These are phyloP conservation scores for Trichoderma polysporum DNA, from an alignment of 2,329 filamentous ascomycete species.

Conservation along the genomic window DNA sequence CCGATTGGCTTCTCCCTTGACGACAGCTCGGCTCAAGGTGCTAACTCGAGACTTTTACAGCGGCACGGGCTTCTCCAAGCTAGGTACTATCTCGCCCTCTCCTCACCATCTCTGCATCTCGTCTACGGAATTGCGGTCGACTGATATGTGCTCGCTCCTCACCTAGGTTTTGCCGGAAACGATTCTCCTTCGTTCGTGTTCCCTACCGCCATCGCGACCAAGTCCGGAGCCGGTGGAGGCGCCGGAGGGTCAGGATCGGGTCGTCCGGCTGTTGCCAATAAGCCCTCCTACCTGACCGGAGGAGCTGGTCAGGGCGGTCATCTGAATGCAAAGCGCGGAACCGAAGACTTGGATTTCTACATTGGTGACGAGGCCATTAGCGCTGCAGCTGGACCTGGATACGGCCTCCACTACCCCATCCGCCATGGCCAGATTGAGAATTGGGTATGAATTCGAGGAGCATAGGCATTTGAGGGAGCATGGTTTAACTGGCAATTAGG, in stretches of 20 bases:
- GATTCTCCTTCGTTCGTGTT: constrained; percentile 99
- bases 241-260: constrained; percentile 78
- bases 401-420: constrained; percentile 96
- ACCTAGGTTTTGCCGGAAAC: constrained; percentile 91
- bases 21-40: constrained; percentile 21
- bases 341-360: constrained; percentile 97
- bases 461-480: background rate
- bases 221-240: constrained; percentile 66
- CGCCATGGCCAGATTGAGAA: constrained; percentile 98
- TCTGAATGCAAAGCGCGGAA: constrained; percentile 87
- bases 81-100: constrained; percentile 62
- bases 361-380: constrained; percentile 95
- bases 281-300: constrained; percentile 91
- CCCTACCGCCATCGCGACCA: constrained; percentile 96
- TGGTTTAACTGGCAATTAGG: constrained; percentile 53
- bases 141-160: constrained; percentile 18
- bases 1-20: constrained; percentile 23
- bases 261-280: constrained; percentile 86
- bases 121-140: constrained; percentile 28
- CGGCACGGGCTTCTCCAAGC: constrained; percentile 99
- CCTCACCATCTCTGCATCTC: constrained; percentile 16
- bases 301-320: constrained; percentile 81
- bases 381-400: constrained; percentile 82
- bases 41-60: constrained; percentile 52
- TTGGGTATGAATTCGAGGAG: constrained; percentile 63